Evolutionary conservation across 495 filamentous ascomycete genomes (phyloP), one percentile per base, ranked within the genome.

Genomic region (Barbatosphaeria neglecta): DNA sequence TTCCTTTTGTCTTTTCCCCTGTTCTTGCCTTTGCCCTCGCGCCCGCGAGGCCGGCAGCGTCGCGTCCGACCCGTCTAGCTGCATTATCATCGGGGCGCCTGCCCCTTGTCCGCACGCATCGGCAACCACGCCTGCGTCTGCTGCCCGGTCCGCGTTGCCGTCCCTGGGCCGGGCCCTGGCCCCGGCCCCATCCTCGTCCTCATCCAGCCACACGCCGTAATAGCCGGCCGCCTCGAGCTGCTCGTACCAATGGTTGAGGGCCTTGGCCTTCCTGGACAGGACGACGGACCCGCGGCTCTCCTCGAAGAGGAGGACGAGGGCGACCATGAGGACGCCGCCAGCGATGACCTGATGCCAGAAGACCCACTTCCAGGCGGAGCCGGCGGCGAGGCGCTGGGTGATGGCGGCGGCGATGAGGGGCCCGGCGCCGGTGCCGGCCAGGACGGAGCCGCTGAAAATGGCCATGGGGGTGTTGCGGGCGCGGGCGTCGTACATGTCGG

Each of bases 391-490:
- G 3, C 77, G 68, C 41, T 82, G 62, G 0, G 81, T 80, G 51
- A 97, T 82, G 16, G 81, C 78, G 2, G 85, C 83, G 15, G 74
- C 75, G 5, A 86, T 63, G 4, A 96, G 56, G 0, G 90, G 88
- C 0, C 88, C 90, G 0, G 84, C 63, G 2, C 88, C 90, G 0
- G 87, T 95, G 1, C 90, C 92, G 15, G 83, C 72, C 8, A 96
- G 62, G 0, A 86, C 89, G 18, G 71, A 68, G 1, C 80, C 84
- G 1, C 82, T 80, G 59, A 93, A 95, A 2, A 93, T 55, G 2
- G 87, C 83, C 90, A 97, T 97, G 4, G 90, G 86, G 2, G 83
- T 86, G 52, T 95, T 95, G 25, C 90, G 70, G 31, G 83, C 83
- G 49, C 85, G 62, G 8, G 83, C 76, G 28, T 82, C 80, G 61